Percentiles rank a stretch among this genome's conserved stretches.
Conservation (phyloP, 1,139 yeast genomes). For the Candida neerlandica region DNA sequence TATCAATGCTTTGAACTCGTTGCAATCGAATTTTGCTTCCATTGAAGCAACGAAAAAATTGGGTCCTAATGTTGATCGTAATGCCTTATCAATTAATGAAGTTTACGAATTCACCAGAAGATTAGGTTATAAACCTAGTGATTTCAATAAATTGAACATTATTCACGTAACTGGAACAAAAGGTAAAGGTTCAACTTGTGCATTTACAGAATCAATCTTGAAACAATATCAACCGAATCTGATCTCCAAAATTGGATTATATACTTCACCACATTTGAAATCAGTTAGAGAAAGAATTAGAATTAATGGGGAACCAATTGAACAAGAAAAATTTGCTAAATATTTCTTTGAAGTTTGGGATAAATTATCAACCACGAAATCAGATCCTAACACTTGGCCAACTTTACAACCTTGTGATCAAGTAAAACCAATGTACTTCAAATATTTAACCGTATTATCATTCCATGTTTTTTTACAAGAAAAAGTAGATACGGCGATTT, state of each 20-base stretch:
- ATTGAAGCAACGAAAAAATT: conserved; percentile 78
- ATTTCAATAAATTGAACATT: conserved; percentile 72
- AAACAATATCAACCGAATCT: conserved; percentile 50
- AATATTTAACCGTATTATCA: conserved; percentile 83
- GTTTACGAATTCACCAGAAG: conserved; percentile 91
- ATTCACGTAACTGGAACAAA: conserved; percentile 97
- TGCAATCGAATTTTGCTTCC: conserved; percentile 90
- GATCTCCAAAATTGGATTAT: conserved; percentile 74
- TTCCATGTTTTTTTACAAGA: conserved; percentile 89
- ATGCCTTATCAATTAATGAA: conserved; percentile 76
- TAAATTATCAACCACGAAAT: conserved; percentile 58
- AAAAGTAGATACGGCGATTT: conserved; percentile 88
- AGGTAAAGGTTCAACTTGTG: conserved; percentile 98
- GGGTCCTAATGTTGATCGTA: conserved; percentile 62
- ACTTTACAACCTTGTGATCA: conserved; percentile 63
- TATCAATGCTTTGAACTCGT: conserved; percentile 75
- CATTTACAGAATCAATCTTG: conserved; percentile 84
- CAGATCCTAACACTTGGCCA: conserved; percentile 65
- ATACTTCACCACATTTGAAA: conserved; percentile 93
- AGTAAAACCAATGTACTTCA: conserved; percentile 89
- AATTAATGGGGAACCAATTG: conserved; percentile 83
- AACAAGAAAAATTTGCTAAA: conserved; percentile 76
- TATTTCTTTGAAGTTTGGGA: conserved; percentile 97
- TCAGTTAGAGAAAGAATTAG: conserved; percentile 91
- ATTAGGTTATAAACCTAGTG: conserved; percentile 74